Evolutionary conservation across 768 basidiomycete genomes (phyloP).

Genomic region (Mycena galericulata): DNA sequence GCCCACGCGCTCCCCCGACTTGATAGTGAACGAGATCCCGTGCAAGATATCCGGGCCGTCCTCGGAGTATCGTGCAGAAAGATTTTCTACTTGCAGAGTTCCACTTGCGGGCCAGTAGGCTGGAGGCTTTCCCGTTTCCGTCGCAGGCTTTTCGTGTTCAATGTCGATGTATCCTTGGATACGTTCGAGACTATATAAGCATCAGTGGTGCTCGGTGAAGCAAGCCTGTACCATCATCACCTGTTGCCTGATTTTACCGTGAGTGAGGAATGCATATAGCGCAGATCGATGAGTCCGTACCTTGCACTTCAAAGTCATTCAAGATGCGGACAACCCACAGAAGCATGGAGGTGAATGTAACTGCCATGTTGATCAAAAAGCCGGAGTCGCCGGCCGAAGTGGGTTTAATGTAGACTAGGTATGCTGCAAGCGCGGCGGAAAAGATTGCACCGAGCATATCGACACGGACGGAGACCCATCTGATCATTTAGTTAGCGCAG

Average conservation of each 20-base stretch:
- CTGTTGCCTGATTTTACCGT: neutral
- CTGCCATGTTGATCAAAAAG: slow-evolving; percentile 54
- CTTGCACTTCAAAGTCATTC: slow-evolving; percentile 3
- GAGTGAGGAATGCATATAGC: neutral
- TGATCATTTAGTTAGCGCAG: neutral
- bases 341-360: slow-evolving; percentile 41
- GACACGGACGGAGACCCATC: slow-evolving; percentile 51
- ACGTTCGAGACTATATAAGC: neutral
- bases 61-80: neutral
- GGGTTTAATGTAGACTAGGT: slow-evolving; percentile 50
- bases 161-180: neutral
- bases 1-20: neutral
- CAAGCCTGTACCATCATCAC: too few species aligned
- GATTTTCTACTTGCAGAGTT: neutral
- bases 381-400: slow-evolving; percentile 47
- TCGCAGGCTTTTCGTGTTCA: neutral
- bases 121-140: neutral
- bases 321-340: slow-evolving; percentile 43
- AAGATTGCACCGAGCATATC: slow-evolving; percentile 58
- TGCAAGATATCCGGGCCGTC: neutral
- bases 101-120: neutral
- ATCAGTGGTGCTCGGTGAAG: too few species aligned
- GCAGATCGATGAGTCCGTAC: neutral
- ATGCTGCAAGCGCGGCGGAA: slow-evolving; percentile 48
- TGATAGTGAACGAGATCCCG: neutral